Conservation (phyloP, 306 rosid genomes). For the cucumber (Cucumis sativus) region Cucumber_9930_V3 NC_026655.2:4853001-4853500, state of each 20-base stretch:
- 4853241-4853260: not conserved
- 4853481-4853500: not conserved
- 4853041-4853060: not conserved
- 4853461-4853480: not conserved
- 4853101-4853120: slow-evolving; percentile 25
- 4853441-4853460: too few relatives aligned
- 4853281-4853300: not conserved
- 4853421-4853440: not conserved
- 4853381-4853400: not conserved
- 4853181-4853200: not conserved
- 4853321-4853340: not conserved
- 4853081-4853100: slow-evolving; percentile 41
- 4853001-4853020: not conserved
- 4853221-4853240: not conserved
- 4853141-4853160: not conserved
- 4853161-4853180: not conserved
- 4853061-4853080: slow-evolving; percentile 34
- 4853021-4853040: not conserved
- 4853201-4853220: not conserved
- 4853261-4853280: not conserved
- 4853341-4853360: not conserved
- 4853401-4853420: not conserved
- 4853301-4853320: not conserved
- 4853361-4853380: not conserved
- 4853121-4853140: not conserved